Evolutionary conservation across 2,329 filamentous ascomycete genomes (phyloP).

Genomic region (Coniochaeta hoffmannii): DNA sequence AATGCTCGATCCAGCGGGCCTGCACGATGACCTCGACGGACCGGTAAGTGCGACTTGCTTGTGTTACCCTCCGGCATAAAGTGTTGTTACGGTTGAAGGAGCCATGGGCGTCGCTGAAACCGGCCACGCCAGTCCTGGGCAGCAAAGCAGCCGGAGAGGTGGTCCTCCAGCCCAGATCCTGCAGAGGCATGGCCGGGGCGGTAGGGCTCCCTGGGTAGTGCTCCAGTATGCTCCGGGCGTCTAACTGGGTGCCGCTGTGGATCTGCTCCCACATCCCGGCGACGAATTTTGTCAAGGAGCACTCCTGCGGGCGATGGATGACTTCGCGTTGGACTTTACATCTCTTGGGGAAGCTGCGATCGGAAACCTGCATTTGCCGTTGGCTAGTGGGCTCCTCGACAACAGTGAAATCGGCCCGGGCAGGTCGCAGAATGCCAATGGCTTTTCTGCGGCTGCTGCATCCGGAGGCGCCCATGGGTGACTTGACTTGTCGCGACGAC

Average conservation of each 20-base stretch:
- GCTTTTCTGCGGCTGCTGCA: no score
- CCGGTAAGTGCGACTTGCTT: slow-evolving; percentile 43
- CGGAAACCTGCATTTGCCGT: neutral
- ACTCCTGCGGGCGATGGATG: slow-evolving; percentile 16
- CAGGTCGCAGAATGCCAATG: no score
- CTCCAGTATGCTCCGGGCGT: slow-evolving; percentile 20
- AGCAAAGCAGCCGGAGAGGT: neutral
- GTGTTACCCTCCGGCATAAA: slow-evolving; percentile 24
- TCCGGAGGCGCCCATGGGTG: no score
- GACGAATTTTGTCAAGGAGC: slow-evolving; percentile 18
- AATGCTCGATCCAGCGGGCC: slow-evolving; percentile 48
- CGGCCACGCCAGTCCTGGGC: slow-evolving; percentile 2
- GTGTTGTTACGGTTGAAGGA: slow-evolving; percentile 23
- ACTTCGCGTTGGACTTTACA: neutral
- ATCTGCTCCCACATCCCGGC: slow-evolving; percentile 27
- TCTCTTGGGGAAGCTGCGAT: slow-evolving; percentile 1
- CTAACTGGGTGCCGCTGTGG: slow-evolving; percentile 19
- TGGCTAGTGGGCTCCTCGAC: neutral
- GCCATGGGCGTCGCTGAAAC: slow-evolving; percentile 1
- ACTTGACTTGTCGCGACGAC: no score
- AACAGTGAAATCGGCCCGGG: no score
- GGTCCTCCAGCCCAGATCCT: slow-evolving; percentile 4
- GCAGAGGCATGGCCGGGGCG: neutral
- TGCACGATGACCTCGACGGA: slow-evolving; percentile 52
- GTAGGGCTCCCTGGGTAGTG: slow-evolving; percentile 12